Percentiles rank a stretch among this genome's conserved stretches.
These are phyloP conservation scores for Lentinula novae-zelandiae DNA, from an alignment of 1,284 basidiomycete species.

Conservation along the genomic window DNA sequence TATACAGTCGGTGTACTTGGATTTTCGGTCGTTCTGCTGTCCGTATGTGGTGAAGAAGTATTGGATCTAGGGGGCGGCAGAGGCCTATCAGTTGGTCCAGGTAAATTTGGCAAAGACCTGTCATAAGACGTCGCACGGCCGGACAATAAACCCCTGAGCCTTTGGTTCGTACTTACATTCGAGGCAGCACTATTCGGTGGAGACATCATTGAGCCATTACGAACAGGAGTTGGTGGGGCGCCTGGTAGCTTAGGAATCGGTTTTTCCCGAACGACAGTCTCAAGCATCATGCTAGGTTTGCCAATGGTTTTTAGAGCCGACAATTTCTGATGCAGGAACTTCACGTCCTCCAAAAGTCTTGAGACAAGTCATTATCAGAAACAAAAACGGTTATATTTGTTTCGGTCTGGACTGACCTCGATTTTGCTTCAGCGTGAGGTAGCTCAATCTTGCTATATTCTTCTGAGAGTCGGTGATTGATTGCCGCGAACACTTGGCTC, in stretches of 20 bases:
- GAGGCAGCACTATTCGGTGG: constrained; percentile 10
- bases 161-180: constrained; percentile 32
- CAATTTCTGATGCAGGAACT: constrained; percentile 70
- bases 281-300: constrained; percentile 71
- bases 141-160: constrained; percentile 39
- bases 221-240: constrained; percentile 25
- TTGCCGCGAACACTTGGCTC: constrained; percentile 89
- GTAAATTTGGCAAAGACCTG: constrained; percentile 33
- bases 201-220: constrained; percentile 28
- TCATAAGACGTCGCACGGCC: constrained; percentile 31
- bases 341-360: constrained; percentile 78
- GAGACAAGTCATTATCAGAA: constrained; percentile 2
- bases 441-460: constrained; percentile 81
- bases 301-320: constrained; percentile 67
- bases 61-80: constrained; percentile 11
- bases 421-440: constrained; percentile 77
- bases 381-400: background rate
- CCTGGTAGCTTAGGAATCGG: constrained; percentile 32
- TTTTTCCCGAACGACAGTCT: constrained; percentile 80
- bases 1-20: background rate
- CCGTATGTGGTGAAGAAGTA: background rate
- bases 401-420: constrained; percentile 47
- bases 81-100: background rate
- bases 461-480: constrained; percentile 83
- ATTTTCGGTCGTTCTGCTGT: background rate